phyloP scores from a whole-genome alignment of 768 basidiomycete species.

The Kwoniella sp. region DNA sequence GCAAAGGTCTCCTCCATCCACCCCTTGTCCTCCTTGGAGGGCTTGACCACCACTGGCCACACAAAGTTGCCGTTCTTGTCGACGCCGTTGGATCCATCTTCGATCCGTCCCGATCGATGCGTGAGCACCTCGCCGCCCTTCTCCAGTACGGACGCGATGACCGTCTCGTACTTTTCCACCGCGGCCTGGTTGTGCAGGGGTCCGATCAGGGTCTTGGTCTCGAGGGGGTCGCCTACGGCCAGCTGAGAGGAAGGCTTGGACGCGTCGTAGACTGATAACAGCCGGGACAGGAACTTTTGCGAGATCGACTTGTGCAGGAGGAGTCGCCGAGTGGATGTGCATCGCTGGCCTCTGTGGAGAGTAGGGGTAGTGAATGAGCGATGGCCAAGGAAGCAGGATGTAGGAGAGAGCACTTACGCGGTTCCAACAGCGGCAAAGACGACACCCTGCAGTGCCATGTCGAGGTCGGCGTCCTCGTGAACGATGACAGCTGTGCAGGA shows the following conservation, averaged over 20 bases:
- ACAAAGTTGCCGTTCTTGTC: slow-evolving; percentile 73
- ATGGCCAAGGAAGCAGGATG: neutral
- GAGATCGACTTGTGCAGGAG: slow-evolving; percentile 82
- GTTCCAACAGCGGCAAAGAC: slow-evolving; percentile 92
- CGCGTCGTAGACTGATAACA: slow-evolving; percentile 68
- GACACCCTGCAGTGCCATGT: slow-evolving; percentile 80
- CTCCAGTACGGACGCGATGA: slow-evolving; percentile 61
- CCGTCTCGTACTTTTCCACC: slow-evolving; percentile 61
- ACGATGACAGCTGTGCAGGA: slow-evolving; percentile 69
- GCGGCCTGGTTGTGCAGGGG: slow-evolving; percentile 74
- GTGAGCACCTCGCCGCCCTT: slow-evolving; percentile 69
- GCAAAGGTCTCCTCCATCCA: slow-evolving; percentile 59
- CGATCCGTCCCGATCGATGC: slow-evolving; percentile 58
- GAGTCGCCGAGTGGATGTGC: slow-evolving; percentile 86
- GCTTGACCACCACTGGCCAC: slow-evolving; percentile 56
- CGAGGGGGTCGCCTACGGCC: slow-evolving; percentile 79
- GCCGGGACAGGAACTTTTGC: slow-evolving; percentile 65
- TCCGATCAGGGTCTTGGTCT: slow-evolving; percentile 68
- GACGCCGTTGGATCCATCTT: slow-evolving; percentile 53
- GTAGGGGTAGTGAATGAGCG: slow-evolving; percentile 51
- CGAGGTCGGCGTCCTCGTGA: slow-evolving; percentile 88
- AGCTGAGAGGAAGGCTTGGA: slow-evolving; percentile 47
- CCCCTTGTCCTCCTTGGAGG: slow-evolving; percentile 33
- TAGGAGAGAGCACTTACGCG: slow-evolving; percentile 49
- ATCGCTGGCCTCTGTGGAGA: slow-evolving; percentile 53